Evolutionary conservation across 768 basidiomycete species (phyloP), one percentile per base, ranked within the genome.

Genomic region (Lactarius quietus): DNA sequence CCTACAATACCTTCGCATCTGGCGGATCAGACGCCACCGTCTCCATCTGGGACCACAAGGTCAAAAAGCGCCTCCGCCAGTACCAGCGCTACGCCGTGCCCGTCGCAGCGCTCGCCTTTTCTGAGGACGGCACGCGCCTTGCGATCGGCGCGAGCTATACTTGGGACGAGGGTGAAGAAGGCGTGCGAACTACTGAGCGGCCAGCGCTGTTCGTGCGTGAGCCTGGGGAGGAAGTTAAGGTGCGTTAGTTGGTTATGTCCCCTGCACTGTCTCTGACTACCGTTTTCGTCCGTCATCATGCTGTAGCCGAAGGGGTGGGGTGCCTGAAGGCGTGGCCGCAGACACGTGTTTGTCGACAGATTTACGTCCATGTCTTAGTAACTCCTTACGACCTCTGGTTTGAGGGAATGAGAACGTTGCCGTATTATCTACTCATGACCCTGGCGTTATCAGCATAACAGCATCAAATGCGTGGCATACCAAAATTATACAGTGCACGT

Each of bases 1-100:
- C 83, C 83, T 95, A 88, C 78, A 95, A 93, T 75, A 98, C 96
- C 0, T 97, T 99, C 71, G 93, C 93, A 0, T 95, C 95, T 0
- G 95, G 89, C 3, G 97, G 97, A 41, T 96, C 94, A 0, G 97
- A 99, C 74, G 88, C 88, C 0, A 90, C 90, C 1, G 92, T 98
- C 51, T 94, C 93, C 0, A 88, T 98, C 65, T 99, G 97, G 97
- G 97, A 98, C 73, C 94, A 95, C 76, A 88, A 89, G 69, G 89
- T 95, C 61, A 97, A 98, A 80, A 98, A 98, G 74, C 87, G 97
- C 2, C 79, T 98, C 60, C 87, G 94, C 29, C 94, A 96, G 70
- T 95, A 92, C 68, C 87, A 89, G 0, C 92, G 92, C 72, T 94
- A 87, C 76, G 76, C 81, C 5, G 81, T 84, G 0, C 82, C 88